Base-by-base conservation (phyloP, 2,329 filamentous ascomycete species). In the Endothia cerciana region DNA sequence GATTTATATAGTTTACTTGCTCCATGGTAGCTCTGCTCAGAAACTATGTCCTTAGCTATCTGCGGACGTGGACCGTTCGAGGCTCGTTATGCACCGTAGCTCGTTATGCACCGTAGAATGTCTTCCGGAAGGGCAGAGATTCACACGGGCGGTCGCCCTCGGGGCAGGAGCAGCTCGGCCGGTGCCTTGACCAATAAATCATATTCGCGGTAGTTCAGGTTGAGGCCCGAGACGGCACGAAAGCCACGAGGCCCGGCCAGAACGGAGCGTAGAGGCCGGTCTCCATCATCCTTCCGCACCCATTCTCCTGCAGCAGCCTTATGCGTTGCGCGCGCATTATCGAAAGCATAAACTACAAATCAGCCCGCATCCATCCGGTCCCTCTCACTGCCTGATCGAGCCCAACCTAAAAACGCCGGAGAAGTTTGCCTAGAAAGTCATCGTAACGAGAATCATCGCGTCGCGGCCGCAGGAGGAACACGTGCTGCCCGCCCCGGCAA, bases 321-420 rank as follows among this genome's bases (percentile, higher is more conserved):
- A 30, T 43, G 36, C 30, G 13, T 61, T 47, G 43, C n/a, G 43
- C 36, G 33, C 22, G 33, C 36, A 43, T 45, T 13, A 45, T 59
- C 57, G 22, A 30, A 59, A 45, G 60, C 28, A 51, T 45, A 38
- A 57, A 67, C 33, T 40, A 62, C 41, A 60, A 45, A 55, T 38
- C 65, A 45, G 53, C 61, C 25, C 19, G 55, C 60, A 63, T 53
- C n/a, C 62, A 56, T 65, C 65, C 63, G 47, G 28, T 58, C 43
- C 65, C 22, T 60, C 43, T 36, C 41, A 57, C 60, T 53, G 53
- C 43, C 45, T 38, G 63, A 47, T 67, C 64, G 64, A 60, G 51
- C 66, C 66, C 60, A 63, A 63, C 45, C 66, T 43, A 47, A 55
- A 65, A 68, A 68, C 67, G 67, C 67, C 66, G 36, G 56, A 43